These are phyloP conservation scores for Phytophthora crassamura DNA, from an alignment of 352 stramenopile species.

Conservation along the genomic window DNA sequence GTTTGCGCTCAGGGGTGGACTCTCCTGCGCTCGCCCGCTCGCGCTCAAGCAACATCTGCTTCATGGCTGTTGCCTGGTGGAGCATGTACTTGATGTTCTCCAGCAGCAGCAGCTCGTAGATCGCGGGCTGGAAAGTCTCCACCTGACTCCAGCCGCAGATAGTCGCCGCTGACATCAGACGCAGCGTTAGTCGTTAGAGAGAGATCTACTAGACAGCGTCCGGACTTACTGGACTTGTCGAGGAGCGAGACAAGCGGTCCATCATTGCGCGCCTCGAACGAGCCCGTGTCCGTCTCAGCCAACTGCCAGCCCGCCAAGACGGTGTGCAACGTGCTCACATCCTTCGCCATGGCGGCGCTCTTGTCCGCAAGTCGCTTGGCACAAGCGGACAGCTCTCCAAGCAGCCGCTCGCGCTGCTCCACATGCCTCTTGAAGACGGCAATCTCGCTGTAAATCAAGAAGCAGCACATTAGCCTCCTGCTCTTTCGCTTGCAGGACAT, in stretches of 20 bases:
- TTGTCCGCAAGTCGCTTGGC: slow-evolving; percentile 74
- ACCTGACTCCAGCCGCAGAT: slow-evolving; percentile 59
- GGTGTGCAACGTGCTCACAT: slow-evolving; percentile 53
- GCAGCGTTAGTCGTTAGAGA: slow-evolving; percentile 2
- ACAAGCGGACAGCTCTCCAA: slow-evolving; percentile 52
- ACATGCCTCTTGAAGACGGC: slow-evolving; percentile 62
- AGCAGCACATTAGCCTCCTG: neutral
- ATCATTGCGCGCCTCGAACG: slow-evolving; percentile 31
- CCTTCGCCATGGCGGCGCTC: slow-evolving; percentile 57
- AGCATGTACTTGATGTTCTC: slow-evolving; percentile 74
- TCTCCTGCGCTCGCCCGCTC: slow-evolving; percentile 42
- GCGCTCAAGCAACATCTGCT: slow-evolving; percentile 60
- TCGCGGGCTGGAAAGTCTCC: slow-evolving; percentile 54
- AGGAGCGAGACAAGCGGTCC: slow-evolving; percentile 47
- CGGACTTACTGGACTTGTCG: slow-evolving; percentile 52
- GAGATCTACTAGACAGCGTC: neutral
- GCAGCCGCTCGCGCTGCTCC: slow-evolving; percentile 59
- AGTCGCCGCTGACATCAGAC: slow-evolving; percentile 33
- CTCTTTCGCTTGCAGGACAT: neutral
- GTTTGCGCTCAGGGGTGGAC: slow-evolving; percentile 19
- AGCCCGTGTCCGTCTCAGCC: slow-evolving; percentile 36
- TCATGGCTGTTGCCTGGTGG: slow-evolving; percentile 62
- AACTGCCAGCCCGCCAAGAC: slow-evolving; percentile 69
- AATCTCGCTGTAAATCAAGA: slow-evolving; percentile 44
- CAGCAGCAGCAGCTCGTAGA: slow-evolving; percentile 73